Percentiles rank a stretch among this genome's conserved stretches.
These are phyloP conservation scores for Nevesoporus exiguus DNA, from an alignment of 768 basidiomycete genomes.

Conservation along the genomic window DNA sequence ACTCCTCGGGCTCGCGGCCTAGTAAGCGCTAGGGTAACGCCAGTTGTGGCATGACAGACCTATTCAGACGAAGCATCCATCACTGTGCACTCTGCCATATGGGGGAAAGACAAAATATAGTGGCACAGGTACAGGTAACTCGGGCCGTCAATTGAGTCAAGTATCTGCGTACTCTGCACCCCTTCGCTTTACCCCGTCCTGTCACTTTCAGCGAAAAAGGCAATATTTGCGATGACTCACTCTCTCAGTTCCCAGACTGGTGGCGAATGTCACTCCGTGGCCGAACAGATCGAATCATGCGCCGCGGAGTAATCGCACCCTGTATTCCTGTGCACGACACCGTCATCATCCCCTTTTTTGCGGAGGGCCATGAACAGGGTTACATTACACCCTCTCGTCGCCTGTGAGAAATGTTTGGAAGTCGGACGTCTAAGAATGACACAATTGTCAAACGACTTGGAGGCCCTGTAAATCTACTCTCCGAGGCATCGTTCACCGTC, in stretches of 20 bases:
- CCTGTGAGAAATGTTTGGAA: slow-evolving; percentile 91
- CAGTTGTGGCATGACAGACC: slow-evolving; percentile 77
- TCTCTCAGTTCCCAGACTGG: slow-evolving; percentile 90
- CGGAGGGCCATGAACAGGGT: too few relatives aligned
- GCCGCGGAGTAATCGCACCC: slow-evolving; percentile 95
- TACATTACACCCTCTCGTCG: slow-evolving; percentile 93
- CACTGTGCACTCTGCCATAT: neutral
- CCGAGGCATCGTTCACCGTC: slow-evolving; percentile 40
- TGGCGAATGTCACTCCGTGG: slow-evolving; percentile 90
- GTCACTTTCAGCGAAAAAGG: neutral
- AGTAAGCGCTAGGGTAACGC: slow-evolving; percentile 77
- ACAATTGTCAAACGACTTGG: neutral
- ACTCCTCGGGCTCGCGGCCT: slow-evolving; percentile 73
- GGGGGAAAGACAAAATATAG: too few relatives aligned
- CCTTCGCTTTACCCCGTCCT: neutral
- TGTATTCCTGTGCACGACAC: slow-evolving; percentile 60
- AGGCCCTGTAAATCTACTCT: neutral
- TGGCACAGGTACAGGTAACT: neutral
- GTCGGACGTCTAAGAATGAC: slow-evolving; percentile 60
- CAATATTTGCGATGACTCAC: slow-evolving; percentile 36
- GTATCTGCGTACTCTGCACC: neutral
- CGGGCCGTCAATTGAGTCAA: neutral
- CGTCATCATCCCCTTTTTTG: neutral
- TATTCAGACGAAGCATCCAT: neutral
- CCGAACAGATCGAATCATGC: slow-evolving; percentile 74